These are phyloP conservation scores for Aspergillus glaucus DNA, from an alignment of 2,329 filamentous ascomycete species.

Conservation along the genomic window DNA sequence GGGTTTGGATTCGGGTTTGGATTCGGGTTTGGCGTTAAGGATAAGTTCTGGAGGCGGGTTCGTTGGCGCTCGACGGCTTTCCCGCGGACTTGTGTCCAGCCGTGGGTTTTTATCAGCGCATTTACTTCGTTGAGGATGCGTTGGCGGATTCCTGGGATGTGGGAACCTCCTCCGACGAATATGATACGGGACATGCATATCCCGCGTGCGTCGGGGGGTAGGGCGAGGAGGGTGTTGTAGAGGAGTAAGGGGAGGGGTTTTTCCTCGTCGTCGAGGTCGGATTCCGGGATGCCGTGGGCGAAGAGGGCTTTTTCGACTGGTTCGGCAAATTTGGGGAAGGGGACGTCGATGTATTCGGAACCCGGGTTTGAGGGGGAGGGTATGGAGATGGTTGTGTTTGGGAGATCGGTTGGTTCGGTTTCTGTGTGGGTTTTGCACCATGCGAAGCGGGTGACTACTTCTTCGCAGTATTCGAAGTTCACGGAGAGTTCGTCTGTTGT, in stretches of 20 bases:
- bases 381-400: constrained; percentile 37
- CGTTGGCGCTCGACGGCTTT: constrained; percentile 52
- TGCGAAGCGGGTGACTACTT: constrained; percentile 65
- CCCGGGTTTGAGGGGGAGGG: constrained; percentile 39
- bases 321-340: constrained; percentile 64
- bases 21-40: constrained; percentile 19
- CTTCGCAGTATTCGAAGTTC: constrained; percentile 74
- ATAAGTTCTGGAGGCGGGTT: constrained; percentile 40
- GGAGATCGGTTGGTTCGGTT: constrained; percentile 1
- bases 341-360: constrained; percentile 49
- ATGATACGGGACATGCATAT: constrained; percentile 84
- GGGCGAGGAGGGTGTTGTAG: constrained; percentile 65
- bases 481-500: constrained; percentile 39
- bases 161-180: constrained; percentile 74
- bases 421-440: constrained; percentile 57
- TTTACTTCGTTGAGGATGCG: constrained; percentile 72
- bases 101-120: constrained; percentile 57
- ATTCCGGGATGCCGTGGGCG: constrained; percentile 44
- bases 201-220: constrained; percentile 76
- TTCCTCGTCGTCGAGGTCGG: constrained; percentile 79
- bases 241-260: constrained; percentile 69
- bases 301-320: constrained; percentile 74
- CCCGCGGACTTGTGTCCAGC: constrained; percentile 72
- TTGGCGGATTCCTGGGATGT: constrained; percentile 70
- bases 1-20: too few relatives aligned